Evolutionary conservation across 345 rosid genomes (phyloP).

Genomic region (Boechera divaricarpa): DNA sequence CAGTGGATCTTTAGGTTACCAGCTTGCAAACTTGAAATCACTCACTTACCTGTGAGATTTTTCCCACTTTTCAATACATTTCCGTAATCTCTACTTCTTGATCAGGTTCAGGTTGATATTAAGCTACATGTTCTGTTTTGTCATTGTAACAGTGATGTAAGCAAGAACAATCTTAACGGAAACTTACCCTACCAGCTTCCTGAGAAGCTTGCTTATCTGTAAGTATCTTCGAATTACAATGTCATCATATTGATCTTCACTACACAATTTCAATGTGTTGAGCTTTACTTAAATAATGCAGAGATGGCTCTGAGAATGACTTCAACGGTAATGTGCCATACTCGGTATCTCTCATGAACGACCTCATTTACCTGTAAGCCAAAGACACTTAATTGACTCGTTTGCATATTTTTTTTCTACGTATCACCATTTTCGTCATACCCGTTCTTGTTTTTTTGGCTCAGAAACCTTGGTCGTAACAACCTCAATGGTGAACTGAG

Average conservation of each 20-base stretch:
- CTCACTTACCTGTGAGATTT: constrained; percentile 76
- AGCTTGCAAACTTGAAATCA: constrained; percentile 79
- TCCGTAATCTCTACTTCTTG: constrained; percentile 33
- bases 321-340: constrained; percentile 86
- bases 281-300: constrained; percentile 45
- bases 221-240: constrained; percentile 37
- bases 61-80: constrained; percentile 6
- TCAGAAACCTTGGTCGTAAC: constrained; percentile 75
- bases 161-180: constrained; percentile 82
- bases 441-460: constrained; percentile 13
- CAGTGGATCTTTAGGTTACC: constrained; percentile 84
- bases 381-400: constrained; percentile 6
- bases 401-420: not conserved
- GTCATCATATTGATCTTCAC: constrained; percentile 7
- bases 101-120: constrained; percentile 16
- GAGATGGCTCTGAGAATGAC: constrained; percentile 80
- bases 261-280: not conserved
- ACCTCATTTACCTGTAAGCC: constrained; percentile 71
- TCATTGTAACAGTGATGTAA: constrained; percentile 81
- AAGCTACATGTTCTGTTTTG: constrained; percentile 44
- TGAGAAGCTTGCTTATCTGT: constrained; percentile 68
- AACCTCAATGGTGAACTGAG: constrained; percentile 76
- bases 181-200: constrained; percentile 96
- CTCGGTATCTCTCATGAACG: constrained; percentile 82
- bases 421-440: constrained; percentile 1